These are phyloP conservation scores for Candida sojae DNA, from an alignment of 1,139 yeast genomes.

Conservation along the genomic window DNA sequence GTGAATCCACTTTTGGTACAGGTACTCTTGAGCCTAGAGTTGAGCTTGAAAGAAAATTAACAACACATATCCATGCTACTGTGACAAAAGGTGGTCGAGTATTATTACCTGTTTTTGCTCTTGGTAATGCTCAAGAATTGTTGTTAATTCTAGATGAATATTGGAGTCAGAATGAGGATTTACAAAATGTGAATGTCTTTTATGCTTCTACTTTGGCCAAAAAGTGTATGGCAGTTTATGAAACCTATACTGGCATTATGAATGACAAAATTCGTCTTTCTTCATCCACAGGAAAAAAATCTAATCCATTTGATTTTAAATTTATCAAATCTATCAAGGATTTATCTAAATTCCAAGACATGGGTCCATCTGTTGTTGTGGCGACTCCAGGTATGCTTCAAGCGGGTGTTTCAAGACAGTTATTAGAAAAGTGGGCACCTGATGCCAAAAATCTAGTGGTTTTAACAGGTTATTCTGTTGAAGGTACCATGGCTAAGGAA, in stretches of 20 bases:
- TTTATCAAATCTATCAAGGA: slow-evolving; percentile 79
- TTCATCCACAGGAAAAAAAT: slow-evolving; percentile 30
- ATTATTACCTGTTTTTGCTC: slow-evolving; percentile 89
- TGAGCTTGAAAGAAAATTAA: slow-evolving; percentile 80
- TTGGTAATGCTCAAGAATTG: slow-evolving; percentile 95
- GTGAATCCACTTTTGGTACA: slow-evolving; percentile 97
- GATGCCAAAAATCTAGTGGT: slow-evolving; percentile 87
- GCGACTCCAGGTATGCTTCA: slow-evolving; percentile 99
- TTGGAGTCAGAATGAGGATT: slow-evolving; percentile 83
- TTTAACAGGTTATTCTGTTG: slow-evolving; percentile 96
- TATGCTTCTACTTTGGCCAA: slow-evolving; percentile 93
- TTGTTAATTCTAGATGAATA: slow-evolving; percentile 88
- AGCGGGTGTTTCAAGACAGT: slow-evolving; percentile 88
- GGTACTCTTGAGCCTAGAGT: slow-evolving; percentile 92
- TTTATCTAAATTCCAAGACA: slow-evolving; percentile 83
- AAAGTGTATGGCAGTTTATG: slow-evolving; percentile 96
- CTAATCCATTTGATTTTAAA: slow-evolving; percentile 88
- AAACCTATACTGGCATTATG: slow-evolving; percentile 96
- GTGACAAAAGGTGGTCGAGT: slow-evolving; percentile 89
- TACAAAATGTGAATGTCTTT: slow-evolving; percentile 79
- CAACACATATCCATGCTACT: slow-evolving; percentile 82
- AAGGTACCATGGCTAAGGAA: slow-evolving; percentile 96
- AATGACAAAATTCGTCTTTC: slow-evolving; percentile 87
- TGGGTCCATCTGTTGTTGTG: slow-evolving; percentile 93
- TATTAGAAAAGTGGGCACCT: slow-evolving; percentile 96